These are phyloP conservation scores for Drechmeria coniospora DNA, from an alignment of 2,329 filamentous ascomycete genomes.

Conservation along the genomic window DNA sequence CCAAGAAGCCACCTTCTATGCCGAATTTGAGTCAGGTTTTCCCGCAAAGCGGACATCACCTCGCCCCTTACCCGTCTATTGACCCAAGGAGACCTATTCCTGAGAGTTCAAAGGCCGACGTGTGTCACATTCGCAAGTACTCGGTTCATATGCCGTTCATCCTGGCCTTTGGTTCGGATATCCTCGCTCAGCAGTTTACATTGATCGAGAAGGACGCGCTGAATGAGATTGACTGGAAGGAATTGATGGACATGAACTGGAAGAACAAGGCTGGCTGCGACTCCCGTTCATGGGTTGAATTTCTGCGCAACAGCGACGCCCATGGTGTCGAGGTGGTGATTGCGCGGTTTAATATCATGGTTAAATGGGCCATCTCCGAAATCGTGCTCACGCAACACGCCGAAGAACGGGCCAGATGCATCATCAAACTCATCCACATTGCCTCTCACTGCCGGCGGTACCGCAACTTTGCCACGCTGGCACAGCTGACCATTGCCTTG, in stretches of 20 bases:
- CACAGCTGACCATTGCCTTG: slow-evolving; percentile 63
- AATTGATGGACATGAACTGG: slow-evolving; percentile 72
- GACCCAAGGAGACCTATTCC: slow-evolving; percentile 20
- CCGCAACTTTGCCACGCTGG: slow-evolving; percentile 73
- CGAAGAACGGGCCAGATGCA: slow-evolving; percentile 58
- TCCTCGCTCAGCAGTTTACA: slow-evolving; percentile 69
- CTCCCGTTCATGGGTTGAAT: slow-evolving; percentile 67
- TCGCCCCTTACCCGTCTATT: slow-evolving; percentile 11
- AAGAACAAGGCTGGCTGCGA: slow-evolving; percentile 51
- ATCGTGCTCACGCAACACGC: slow-evolving; percentile 57
- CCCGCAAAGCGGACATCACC: too few species aligned
- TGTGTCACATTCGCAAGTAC: slow-evolving; percentile 20
- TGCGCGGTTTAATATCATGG: slow-evolving; percentile 75
- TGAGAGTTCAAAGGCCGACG: slow-evolving; percentile 17
- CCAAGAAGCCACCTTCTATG: too few species aligned
- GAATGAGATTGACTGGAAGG: slow-evolving; percentile 79
- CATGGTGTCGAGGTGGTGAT: slow-evolving; percentile 71
- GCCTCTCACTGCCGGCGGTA: slow-evolving; percentile 59
- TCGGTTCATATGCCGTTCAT: slow-evolving; percentile 62
- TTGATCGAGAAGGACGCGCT: slow-evolving; percentile 76
- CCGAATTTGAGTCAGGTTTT: slow-evolving; percentile 33
- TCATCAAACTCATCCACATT: slow-evolving; percentile 73
- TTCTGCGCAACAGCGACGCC: slow-evolving; percentile 55
- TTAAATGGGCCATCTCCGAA: slow-evolving; percentile 75
- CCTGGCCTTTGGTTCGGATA: slow-evolving; percentile 63